These are phyloP conservation scores for Primulina huaijiensis DNA, from an alignment of 257 asterid genomes.

Conservation along the genomic window DNA sequence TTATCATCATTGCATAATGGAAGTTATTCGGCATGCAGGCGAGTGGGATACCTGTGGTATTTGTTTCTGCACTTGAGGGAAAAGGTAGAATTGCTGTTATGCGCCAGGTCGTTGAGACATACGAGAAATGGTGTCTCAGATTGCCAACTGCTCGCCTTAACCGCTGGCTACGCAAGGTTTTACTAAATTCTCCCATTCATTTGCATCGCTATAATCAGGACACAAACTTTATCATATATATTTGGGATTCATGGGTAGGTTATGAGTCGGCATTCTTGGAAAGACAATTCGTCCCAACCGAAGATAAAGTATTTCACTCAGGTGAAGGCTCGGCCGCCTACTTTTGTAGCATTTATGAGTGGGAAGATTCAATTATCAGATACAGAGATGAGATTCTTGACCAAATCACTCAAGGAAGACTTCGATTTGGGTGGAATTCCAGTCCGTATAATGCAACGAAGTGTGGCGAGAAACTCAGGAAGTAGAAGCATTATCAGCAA, in stretches of 20 bases:
- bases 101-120: conserved; percentile 72
- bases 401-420: conserved; percentile 81
- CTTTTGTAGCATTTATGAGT: conserved; percentile 81
- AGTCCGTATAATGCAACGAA: conserved; percentile 76
- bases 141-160: conserved; percentile 86
- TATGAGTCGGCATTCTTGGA: conserved; percentile 98
- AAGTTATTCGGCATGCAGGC: conserved; percentile 44
- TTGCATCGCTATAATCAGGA: background rate
- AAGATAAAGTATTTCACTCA: conserved; percentile 94
- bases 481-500: conserved; percentile 31
- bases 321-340: conserved; percentile 98
- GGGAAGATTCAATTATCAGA: conserved; percentile 67
- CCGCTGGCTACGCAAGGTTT: conserved; percentile 87
- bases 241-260: conserved; percentile 42
- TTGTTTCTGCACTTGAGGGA: conserved; percentile 91
- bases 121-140: conserved; percentile 84
- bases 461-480: conserved; percentile 33
- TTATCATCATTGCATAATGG: conserved; percentile 12
- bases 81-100: conserved; percentile 64
- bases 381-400: conserved; percentile 78
- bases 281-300: conserved; percentile 87
- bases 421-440: conserved; percentile 94
- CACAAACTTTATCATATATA: background rate
- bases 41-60: conserved; percentile 83
- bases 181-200: conserved; percentile 15